Evolutionary conservation across 2,329 filamentous ascomycete species (phyloP).

Genomic region (Pseudodiploospora longispora): DNA sequence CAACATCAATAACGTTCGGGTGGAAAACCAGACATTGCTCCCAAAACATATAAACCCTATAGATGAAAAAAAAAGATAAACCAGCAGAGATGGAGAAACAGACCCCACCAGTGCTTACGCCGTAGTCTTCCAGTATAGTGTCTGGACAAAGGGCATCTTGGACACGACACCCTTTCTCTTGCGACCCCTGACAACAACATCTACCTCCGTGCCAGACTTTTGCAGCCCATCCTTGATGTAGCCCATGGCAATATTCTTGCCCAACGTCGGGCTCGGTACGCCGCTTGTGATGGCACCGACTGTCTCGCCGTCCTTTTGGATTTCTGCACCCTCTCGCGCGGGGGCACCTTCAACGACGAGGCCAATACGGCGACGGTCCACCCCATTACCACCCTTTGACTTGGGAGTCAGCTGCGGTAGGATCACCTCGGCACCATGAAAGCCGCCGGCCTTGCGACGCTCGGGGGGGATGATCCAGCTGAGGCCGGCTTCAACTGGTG

Average conservation of each 20-base stretch:
- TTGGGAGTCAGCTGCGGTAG: constrained; percentile 66
- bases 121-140: constrained; percentile 54
- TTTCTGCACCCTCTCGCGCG: constrained; percentile 78
- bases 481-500: constrained; percentile 49
- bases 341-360: constrained; percentile 78
- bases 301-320: constrained; percentile 57
- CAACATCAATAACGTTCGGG: constrained; percentile 6
- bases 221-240: constrained; percentile 77
- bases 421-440: constrained; percentile 76
- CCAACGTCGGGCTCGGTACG: constrained; percentile 76
- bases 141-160: constrained; percentile 83
- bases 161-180: constrained; percentile 65
- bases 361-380: constrained; percentile 67
- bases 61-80: background rate
- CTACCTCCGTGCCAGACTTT: constrained; percentile 75
- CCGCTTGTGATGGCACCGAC: constrained; percentile 83
- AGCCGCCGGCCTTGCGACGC: constrained; percentile 59
- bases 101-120: background rate
- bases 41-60: background rate
- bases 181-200: constrained; percentile 70
- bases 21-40: background rate
- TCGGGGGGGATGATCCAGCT: constrained; percentile 79
- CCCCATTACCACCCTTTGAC: constrained; percentile 63
- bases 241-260: constrained; percentile 93
- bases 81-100: background rate